Base-by-base conservation (phyloP, 768 basidiomycete genomes). In the Calvatia gigantea region DNA sequence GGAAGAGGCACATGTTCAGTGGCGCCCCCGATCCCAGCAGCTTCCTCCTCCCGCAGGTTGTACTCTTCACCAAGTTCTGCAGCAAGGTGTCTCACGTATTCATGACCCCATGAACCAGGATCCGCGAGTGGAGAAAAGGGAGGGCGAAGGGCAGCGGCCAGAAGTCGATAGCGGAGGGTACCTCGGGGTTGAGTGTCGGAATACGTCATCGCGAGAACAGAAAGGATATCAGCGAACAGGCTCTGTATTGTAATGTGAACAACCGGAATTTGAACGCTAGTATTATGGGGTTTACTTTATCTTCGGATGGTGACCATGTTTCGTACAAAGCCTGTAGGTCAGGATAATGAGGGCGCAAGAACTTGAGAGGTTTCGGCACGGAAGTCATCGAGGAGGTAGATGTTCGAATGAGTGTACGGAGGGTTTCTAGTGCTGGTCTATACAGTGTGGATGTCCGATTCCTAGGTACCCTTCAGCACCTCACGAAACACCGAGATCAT, bases 371-470 rank as follows among this genome's bases (percentile, higher is more conserved):
- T 75, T 99, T 98, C 1, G 97, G 97, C 8, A 99, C 96, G 21
- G 94, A 95, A 9, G 97, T 99, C 96, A 99, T 98, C 5, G 94
- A 97, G 14, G 92, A 95, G 3, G 97, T 99, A 9, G 94, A 94
- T 5, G 96, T 98, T 65, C 93, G 81, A 65, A 98, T 98, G 39
- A 98, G 78, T 6, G 90, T 94, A 45, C 96, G 84, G 8, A 99
- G 80, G 3, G 93, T 93, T 74, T 99, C 96, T 12, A 99, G 79
- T 25, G 96, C 94, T 21, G 95, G 88, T 15, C 86, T 79, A 69
- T 98, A 93, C 29, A 98, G 79, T 29, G 82, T 78, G n/a, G 0
- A 85, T 87, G 65, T 97, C 85, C 56, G 89, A 67, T 85, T 99
- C 96, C 96, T 98, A 63, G 27, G 58, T 17, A 19, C 15, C 6